Evolutionary conservation across 2,329 filamentous ascomycete species (phyloP).

Genomic region (Colletotrichum cuscutae): DNA sequence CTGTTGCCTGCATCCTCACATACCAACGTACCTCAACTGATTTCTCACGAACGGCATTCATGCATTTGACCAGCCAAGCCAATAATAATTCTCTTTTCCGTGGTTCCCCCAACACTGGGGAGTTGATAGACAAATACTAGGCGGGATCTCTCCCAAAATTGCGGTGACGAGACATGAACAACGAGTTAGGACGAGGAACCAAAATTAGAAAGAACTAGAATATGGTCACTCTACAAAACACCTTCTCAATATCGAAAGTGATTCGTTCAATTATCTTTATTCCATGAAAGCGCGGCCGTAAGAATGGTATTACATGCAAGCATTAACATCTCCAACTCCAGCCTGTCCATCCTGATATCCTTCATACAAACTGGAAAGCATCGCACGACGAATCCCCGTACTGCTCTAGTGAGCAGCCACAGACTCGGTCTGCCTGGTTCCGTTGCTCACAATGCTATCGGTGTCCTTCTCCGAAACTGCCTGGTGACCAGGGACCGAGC

Average conservation of each 20-base stretch:
- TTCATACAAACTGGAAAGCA: background rate
- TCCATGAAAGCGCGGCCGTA: constrained; percentile 23
- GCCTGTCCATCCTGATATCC: background rate
- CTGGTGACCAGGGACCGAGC: constrained; percentile 3
- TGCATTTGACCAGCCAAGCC: background rate
- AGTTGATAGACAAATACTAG: background rate
- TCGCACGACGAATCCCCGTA: background rate
- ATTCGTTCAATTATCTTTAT: constrained; percentile 4
- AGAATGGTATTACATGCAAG: constrained; percentile 16
- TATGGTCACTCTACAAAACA: too few relatives aligned
- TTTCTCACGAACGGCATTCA: background rate
- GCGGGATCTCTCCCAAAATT: background rate
- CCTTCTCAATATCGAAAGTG: background rate
- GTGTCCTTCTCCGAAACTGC: background rate
- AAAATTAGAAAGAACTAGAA: too few relatives aligned
- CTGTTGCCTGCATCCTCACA: constrained; percentile 4
- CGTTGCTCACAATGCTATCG: background rate
- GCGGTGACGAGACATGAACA: background rate
- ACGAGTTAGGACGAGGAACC: background rate
- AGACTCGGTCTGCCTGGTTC: constrained; percentile 17
- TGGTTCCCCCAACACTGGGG: background rate
- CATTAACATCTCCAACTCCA: background rate
- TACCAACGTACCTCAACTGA: background rate
- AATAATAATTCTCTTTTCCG: fast-evolving
- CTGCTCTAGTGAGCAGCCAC: background rate